These are phyloP conservation scores for Cordyceps cateniannulata DNA, from an alignment of 2,329 filamentous ascomycete genomes.

Conservation along the genomic window DNA sequence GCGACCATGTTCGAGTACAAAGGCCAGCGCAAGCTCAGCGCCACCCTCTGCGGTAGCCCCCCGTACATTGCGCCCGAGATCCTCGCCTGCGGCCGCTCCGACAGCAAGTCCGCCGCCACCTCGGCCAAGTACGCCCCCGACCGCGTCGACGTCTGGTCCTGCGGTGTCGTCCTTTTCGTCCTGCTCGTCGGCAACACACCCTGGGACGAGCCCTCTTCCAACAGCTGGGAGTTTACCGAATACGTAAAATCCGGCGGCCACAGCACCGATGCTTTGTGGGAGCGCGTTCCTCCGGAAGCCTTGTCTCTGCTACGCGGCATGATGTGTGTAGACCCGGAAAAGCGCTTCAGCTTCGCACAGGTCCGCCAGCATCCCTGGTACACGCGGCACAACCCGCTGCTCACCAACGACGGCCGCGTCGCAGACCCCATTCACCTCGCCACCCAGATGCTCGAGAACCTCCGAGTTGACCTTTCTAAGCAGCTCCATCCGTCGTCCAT, in stretches of 20 bases:
- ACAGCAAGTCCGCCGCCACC: constrained; percentile 42
- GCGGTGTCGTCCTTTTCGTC: constrained; percentile 95
- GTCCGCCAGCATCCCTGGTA: constrained; percentile 94
- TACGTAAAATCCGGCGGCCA: constrained; percentile 75
- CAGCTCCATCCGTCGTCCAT: constrained; percentile 38
- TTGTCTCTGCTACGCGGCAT: constrained; percentile 85
- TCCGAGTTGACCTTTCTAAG: constrained; percentile 81
- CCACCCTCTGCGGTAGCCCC: constrained; percentile 89
- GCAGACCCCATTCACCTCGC: constrained; percentile 77
- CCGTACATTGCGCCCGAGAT: constrained; percentile 98
- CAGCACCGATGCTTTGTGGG: constrained; percentile 81
- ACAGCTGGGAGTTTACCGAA: constrained; percentile 87
- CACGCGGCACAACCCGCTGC: constrained; percentile 71
- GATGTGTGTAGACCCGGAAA: constrained; percentile 71
- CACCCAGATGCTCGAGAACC: constrained; percentile 88
- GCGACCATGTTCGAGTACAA: constrained; percentile 90
- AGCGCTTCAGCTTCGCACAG: constrained; percentile 78
- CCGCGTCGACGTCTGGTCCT: constrained; percentile 91
- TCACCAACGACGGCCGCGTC: constrained; percentile 67
- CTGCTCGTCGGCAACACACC: constrained; percentile 93
- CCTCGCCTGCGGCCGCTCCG: constrained; percentile 43
- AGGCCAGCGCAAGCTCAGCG: constrained; percentile 72
- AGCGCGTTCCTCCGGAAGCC: constrained; percentile 64
- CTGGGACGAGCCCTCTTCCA: constrained; percentile 85
- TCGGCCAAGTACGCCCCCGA: constrained; percentile 65